Percentiles rank a stretch among this genome's conserved stretches.
Evolutionary conservation across 495 filamentous ascomycete species (phyloP).

Genomic region (Annulohypoxylon stygium): DNA sequence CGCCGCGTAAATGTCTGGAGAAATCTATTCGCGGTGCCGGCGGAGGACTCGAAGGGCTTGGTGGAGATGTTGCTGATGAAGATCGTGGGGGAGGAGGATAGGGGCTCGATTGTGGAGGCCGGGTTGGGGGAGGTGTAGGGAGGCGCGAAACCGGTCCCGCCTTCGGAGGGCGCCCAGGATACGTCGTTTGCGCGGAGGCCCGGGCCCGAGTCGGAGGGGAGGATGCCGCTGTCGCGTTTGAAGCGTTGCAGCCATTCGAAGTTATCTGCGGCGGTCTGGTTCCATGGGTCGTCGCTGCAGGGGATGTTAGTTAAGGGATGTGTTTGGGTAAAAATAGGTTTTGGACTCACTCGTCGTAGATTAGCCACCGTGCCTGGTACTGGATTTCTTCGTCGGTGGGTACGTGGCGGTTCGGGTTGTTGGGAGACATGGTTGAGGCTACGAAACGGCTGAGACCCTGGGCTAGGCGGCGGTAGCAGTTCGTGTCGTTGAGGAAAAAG

Average conservation of each 20-base stretch:
- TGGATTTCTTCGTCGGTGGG: constrained; percentile 67
- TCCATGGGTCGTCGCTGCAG: constrained; percentile 79
- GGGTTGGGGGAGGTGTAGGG: constrained; percentile 57
- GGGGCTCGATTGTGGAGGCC: constrained; percentile 35
- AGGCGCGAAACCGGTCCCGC: constrained; percentile 64
- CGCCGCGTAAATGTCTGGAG: constrained; percentile 52
- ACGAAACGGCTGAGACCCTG: constrained; percentile 64
- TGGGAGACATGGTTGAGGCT: constrained; percentile 61
- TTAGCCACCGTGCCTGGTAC: constrained; percentile 68
- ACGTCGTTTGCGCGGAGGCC: constrained; percentile 53
- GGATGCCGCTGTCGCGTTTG: constrained; percentile 73
- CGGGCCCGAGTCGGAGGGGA: constrained; percentile 58
- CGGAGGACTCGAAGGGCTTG: constrained; percentile 54
- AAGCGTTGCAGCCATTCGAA: constrained; percentile 76
- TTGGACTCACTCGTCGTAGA: too few species aligned
- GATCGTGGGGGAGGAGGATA: constrained; percentile 45
- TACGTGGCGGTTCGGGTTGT: constrained; percentile 66
- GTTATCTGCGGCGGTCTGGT: constrained; percentile 81
- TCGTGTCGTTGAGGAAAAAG: constrained; percentile 64
- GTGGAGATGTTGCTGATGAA: constrained; percentile 48
- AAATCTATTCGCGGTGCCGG: constrained; percentile 57
- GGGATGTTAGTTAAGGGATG: too few species aligned
- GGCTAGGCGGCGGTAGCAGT: constrained; percentile 66
- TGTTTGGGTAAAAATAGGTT: too few species aligned
- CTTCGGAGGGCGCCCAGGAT: constrained; percentile 57